Base-by-base conservation (phyloP, 352 stramenopile genomes). In the Globisporangium nodosum region DNA sequence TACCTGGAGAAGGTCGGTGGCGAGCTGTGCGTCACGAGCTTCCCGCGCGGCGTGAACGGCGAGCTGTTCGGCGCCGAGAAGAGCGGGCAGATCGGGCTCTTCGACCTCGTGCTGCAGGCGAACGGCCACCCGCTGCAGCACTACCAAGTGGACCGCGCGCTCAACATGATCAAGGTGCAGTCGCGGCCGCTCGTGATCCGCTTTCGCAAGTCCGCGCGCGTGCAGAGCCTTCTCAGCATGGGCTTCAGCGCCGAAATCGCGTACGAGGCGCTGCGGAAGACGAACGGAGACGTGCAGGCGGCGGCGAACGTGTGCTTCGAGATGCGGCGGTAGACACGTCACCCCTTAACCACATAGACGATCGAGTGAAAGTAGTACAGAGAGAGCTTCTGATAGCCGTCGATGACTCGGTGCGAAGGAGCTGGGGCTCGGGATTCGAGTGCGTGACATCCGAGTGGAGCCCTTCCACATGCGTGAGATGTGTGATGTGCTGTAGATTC, bases 101-200 rank as follows among this genome's bases (percentile, higher is more conserved):
- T 88, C 46, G 84, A 93, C 63, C 65, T 76, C 18, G 55, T 93
- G 15, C 49, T 93, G 47, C 83, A 90, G 54, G 84, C 84, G 31
- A 93, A 93, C 33, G 84, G 84, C 39, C 84, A 93, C 52, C 80
- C 81, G 33, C 69, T 93, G 45, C 79, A 90, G 58, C 84, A 93
- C 52, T 93, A 93, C 60, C 73, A 86, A 31, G 81, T 92, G 40
- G 81, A 93, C 50, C 78, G 84, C 33, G 84, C 81, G 3, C 65
- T 93, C 39, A 91, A 93, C 65, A 89, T 93, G 79, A 89, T 93
- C 58, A 90, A 90, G 58, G 84, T 74, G 39, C 84, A 93, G 65
- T 80, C 65, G 6, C 77, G 84, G 33, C 84, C 84, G 53, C 74
- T 93, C 33, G 57, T 90, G n/a, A 76, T 93, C 56, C 84, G 84